Base-by-base conservation (phyloP, 1,284 basidiomycete genomes). In the Ganoderma lucidum region DNA sequence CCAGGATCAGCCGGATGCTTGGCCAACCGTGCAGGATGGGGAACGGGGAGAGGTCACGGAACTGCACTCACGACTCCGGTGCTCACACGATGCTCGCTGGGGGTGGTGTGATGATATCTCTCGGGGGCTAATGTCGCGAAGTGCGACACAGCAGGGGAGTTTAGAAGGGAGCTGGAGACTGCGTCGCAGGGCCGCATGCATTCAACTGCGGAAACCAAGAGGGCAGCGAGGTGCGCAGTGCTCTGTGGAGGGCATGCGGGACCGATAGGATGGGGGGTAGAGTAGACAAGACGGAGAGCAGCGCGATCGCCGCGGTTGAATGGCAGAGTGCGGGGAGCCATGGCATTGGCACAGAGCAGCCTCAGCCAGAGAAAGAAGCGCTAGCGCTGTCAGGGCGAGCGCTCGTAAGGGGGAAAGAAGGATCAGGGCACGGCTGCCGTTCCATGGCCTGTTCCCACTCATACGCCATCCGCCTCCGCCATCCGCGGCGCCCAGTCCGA, bases 31-130 rank as follows among this genome's bases (percentile, higher is more conserved):
- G 51, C 51, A 28, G 4, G 51, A n/a, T 8, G 35, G 37, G 19
- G 56, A 39, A 39, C 56, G 9, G n/a, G 56, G n/a, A 12, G 35
- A 3, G 37, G 30, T 23, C n/a, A 59, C 56, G 56, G 56, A 37
- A 39, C 55, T 56, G 55, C 56, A 35, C 35, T 23, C n/a, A 37
- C 32, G 56, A 59, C 56, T n/a, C 45, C n/a, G 35, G 35, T 39
- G 56, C n/a, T 59, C 56, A 23, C 56, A 59, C 56, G 56, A 59
- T 39, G 35, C 17, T 23, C 56, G 56, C 35, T 35, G 30, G 53
- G 37, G 56, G 56, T 59, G 56, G 56, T n/a, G 32, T 39, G 35
- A 59, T 39, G 35, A 59, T n/a, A 19, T 37, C 4, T 39, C 35
- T 59, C 56, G 56, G 56, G 37, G 56, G 56, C 56, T 39, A 39